Evolutionary conservation across 805 yeast species (phyloP), one percentile per base, ranked within the genome.

Genomic region (Zygoascus tannicola): DNA sequence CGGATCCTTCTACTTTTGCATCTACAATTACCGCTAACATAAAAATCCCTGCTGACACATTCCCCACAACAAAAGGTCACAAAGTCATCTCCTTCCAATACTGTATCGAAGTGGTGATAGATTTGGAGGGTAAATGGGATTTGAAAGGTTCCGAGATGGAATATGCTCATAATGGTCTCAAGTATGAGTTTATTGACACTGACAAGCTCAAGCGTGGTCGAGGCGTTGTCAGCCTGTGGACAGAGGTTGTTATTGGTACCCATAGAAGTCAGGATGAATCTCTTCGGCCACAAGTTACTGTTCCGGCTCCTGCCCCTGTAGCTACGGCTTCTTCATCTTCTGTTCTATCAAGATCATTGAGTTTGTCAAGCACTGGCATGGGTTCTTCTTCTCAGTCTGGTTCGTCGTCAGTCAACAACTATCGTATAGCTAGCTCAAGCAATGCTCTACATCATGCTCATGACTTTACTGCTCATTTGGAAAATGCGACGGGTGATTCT

Each of bases 201-300:
- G 95, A 86, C 62, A 74, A 74, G 54, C 68, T 81, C 56, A 85
- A 85, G 59, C 67, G 86, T 45, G 71, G 78, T 66, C 79, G 78
- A 52, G 84, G 87, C 56, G 86, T 86, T 18, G 67, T 87, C 4
- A 85, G 85, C n/a, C 65, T 85, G 56, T 84, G 87, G 41, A 75
- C 85, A 1, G 95, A 84, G 59, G 74, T 86, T 1, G 69, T 85
- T 19, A 71, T 87, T 22, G 97, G 97, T 2, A 86, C 94, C 0
- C 81, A 19, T 30, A 32, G 42, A 7, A 20, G 32, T 16, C 23
- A 15, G 7, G 18, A 26, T 21, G 22, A 8, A 7, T 40, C 32
- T 16, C 43, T 23, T 3, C 21, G 19, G 4, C n/a, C 21, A 12
- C 22, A 10, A 7, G 18, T 26, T 19, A 39, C 36, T 32, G 12